Evolutionary conservation across 1,139 yeast species (phyloP).

Genomic region (Tardiomyces digboiensis): DNA sequence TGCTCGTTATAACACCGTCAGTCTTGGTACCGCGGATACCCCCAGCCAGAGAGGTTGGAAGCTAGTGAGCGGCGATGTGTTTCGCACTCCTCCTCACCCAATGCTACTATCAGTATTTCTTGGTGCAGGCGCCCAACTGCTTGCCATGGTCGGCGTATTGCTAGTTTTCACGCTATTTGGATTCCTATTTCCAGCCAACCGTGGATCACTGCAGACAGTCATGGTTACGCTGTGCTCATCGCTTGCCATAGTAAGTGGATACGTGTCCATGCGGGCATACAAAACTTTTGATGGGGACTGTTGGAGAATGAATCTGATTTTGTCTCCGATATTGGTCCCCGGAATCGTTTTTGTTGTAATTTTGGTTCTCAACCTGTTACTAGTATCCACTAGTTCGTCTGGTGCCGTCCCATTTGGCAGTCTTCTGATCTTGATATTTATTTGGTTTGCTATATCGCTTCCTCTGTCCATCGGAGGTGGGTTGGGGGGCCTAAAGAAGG

Average conservation of each 20-base stretch:
- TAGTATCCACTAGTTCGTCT: constrained; percentile 70
- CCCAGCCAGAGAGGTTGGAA: constrained; percentile 98
- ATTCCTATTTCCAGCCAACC: constrained; percentile 82
- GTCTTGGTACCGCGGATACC: constrained; percentile 62
- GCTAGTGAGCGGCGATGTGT: constrained; percentile 89
- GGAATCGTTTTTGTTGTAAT: constrained; percentile 58
- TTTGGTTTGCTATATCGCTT: constrained; percentile 81
- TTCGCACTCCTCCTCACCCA: constrained; percentile 69
- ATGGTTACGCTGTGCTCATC: constrained; percentile 77
- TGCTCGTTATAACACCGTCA: constrained; percentile 79
- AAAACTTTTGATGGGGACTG: constrained; percentile 86
- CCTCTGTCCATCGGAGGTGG: constrained; percentile 84
- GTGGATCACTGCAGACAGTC: constrained; percentile 88
- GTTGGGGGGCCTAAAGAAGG: constrained; percentile 59
- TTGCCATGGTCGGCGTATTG: constrained; percentile 67
- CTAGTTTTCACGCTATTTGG: constrained; percentile 82
- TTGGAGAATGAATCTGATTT: constrained; percentile 77
- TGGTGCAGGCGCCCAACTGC: constrained; percentile 84
- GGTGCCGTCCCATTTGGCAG: constrained; percentile 96
- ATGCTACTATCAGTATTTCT: constrained; percentile 68
- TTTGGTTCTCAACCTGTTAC: constrained; percentile 67
- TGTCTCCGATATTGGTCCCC: constrained; percentile 83
- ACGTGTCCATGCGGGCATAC: constrained; percentile 75
- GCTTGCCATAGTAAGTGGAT: constrained; percentile 76
- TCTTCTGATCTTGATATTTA: constrained; percentile 64